These are phyloP conservation scores for Termitomyces sp. DNA, from an alignment of 768 basidiomycete species.

Conservation along the genomic window DNA sequence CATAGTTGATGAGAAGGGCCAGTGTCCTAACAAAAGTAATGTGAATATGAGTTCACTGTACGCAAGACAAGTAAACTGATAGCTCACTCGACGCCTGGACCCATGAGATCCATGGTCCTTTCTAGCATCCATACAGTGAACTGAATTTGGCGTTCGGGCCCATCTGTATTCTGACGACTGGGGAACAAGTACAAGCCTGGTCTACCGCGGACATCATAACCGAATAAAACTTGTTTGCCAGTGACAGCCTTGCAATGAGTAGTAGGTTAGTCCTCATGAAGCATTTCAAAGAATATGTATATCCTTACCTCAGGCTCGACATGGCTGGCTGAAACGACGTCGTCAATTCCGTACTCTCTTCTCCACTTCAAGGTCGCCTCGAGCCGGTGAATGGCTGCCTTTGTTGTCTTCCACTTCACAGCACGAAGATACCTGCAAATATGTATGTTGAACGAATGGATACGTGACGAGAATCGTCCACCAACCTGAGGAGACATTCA, in stretches of 20 bases:
- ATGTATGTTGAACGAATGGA: not conserved
- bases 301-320: constrained; percentile 72
- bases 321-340: constrained; percentile 52
- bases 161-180: constrained; percentile 77
- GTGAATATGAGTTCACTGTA: not conserved
- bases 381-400: constrained; percentile 63
- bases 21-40: constrained; percentile 46
- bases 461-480: not conserved
- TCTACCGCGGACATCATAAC: constrained; percentile 65
- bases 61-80: not conserved
- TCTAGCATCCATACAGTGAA: constrained; percentile 79
- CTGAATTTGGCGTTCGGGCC: constrained; percentile 65
- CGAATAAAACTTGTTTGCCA: constrained; percentile 79
- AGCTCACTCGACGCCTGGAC: constrained; percentile 76
- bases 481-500: constrained; percentile 70
- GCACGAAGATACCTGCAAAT: constrained; percentile 67
- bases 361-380: constrained; percentile 79
- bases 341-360: constrained; percentile 73
- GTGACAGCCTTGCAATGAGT: constrained; percentile 58
- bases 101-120: constrained; percentile 73
- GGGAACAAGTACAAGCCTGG: constrained; percentile 71
- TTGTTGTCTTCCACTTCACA: constrained; percentile 62
- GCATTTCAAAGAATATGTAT: not conserved
- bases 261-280: not conserved
- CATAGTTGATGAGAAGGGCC: constrained; percentile 75